A percentile compares a stretch with the other conserved stretches of the same genome.
These are phyloP conservation scores for Chrysopogon serrulatus DNA, from an alignment of 176 grass and related monocot genomes.

Conservation along the genomic window DNA sequence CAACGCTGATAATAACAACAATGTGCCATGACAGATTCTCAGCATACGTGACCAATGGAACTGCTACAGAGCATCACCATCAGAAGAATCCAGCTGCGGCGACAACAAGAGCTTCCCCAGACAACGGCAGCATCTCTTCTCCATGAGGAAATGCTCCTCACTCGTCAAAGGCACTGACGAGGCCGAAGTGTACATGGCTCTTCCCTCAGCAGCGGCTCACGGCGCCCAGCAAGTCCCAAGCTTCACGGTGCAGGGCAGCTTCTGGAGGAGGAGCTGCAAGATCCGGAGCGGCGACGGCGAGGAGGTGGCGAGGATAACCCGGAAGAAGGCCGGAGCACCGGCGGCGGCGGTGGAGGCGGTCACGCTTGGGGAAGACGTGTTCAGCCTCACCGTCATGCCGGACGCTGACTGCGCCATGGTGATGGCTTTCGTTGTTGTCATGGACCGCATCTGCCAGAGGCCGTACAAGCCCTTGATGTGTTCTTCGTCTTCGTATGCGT, in stretches of 20 bases:
- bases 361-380: slow-evolving; percentile 63
- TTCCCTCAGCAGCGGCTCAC: background rate
- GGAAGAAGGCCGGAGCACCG: slow-evolving; percentile 19
- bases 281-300: slow-evolving; percentile 28
- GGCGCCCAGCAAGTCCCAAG: background rate
- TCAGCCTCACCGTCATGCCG: slow-evolving; percentile 57
- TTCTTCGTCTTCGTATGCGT: slow-evolving; percentile 13
- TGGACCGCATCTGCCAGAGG: slow-evolving; percentile 74
- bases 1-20: background rate
- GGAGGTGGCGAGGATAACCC: slow-evolving; percentile 60
- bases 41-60: slow-evolving; percentile 87
- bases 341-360: background rate
- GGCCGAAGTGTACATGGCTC: slow-evolving; percentile 48
- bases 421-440: slow-evolving; percentile 72
- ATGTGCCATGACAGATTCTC: slow-evolving; percentile 38
- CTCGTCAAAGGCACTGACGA: background rate
- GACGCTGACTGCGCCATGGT: slow-evolving; percentile 37
- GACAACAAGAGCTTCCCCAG: background rate
- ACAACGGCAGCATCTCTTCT: slow-evolving; percentile 38
- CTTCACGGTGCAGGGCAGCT: slow-evolving; percentile 59
- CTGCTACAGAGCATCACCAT: slow-evolving; percentile 38
- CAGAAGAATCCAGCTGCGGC: slow-evolving; percentile 7
- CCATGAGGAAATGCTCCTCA: slow-evolving; percentile 35
- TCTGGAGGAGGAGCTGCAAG: slow-evolving; percentile 71
- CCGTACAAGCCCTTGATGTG: slow-evolving; percentile 45